Percentiles rank a stretch among this genome's conserved stretches.
Conservation (phyloP, 495 filamentous ascomycete genomes). For the Aspergillus leporis region DNA sequence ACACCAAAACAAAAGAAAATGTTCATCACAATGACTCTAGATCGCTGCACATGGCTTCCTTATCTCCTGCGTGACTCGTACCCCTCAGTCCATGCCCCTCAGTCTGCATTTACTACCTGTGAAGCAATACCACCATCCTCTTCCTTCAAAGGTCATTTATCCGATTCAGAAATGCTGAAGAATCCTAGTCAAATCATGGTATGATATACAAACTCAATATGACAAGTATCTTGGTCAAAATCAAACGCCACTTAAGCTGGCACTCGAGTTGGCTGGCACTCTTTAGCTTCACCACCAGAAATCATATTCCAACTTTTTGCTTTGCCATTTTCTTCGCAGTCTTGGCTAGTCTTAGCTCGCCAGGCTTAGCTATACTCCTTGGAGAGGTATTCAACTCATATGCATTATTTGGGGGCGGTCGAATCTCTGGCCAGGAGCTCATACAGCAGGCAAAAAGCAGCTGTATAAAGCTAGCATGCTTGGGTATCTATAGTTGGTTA, state of each 20-base stretch:
- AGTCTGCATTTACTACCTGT: background rate
- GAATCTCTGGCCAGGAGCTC: slow-evolving; percentile 49
- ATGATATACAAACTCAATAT: background rate
- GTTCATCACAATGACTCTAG: background rate
- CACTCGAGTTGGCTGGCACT: slow-evolving; percentile 52
- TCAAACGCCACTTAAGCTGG: background rate
- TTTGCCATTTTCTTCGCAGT: slow-evolving; percentile 56
- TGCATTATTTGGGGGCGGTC: slow-evolving; percentile 61
- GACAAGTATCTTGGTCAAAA: background rate
- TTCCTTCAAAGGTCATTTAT: background rate
- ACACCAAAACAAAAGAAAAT: background rate
- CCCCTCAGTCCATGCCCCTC: background rate
- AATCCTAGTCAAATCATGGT: background rate
- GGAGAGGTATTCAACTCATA: slow-evolving; percentile 77
- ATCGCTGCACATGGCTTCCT: background rate
- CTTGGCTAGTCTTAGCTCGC: slow-evolving; percentile 60
- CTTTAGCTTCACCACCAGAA: slow-evolving; percentile 68
- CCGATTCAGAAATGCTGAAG: background rate
- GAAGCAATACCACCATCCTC: background rate
- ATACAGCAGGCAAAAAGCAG: slow-evolving; percentile 56
- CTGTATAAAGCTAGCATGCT: slow-evolving; percentile 54
- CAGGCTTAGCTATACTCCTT: slow-evolving; percentile 67
- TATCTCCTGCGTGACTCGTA: background rate
- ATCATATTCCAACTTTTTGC: slow-evolving; percentile 57
- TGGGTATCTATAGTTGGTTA: slow-evolving; percentile 67